These are phyloP conservation scores for Mollisiaceae sp. DNA, from an alignment of 2,329 filamentous ascomycete genomes.

Conservation along the genomic window DNA sequence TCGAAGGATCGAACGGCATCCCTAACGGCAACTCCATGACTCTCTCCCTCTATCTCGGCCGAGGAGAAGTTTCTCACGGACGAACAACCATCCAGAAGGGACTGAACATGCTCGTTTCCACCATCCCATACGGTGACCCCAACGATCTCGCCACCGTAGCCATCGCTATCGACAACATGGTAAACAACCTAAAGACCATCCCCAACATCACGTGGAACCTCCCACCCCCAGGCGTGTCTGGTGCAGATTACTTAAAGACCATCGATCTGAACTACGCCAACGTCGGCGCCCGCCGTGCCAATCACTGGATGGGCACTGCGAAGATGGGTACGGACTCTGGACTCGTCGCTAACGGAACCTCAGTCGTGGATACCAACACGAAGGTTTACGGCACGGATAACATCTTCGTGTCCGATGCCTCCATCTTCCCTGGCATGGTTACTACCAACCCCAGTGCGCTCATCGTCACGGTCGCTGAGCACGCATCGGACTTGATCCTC, in stretches of 20 bases:
- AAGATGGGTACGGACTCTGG: slow-evolving; percentile 45
- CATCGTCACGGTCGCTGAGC: slow-evolving; percentile 67
- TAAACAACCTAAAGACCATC: slow-evolving; percentile 57
- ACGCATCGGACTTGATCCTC: slow-evolving; percentile 21
- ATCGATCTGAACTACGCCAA: slow-evolving; percentile 41
- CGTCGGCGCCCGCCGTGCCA: slow-evolving; percentile 34
- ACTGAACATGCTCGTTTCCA: slow-evolving; percentile 64
- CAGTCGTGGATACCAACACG: slow-evolving; percentile 67
- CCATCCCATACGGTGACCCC: slow-evolving; percentile 56
- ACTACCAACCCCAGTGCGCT: slow-evolving; percentile 71
- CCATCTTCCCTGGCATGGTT: slow-evolving; percentile 71
- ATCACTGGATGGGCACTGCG: slow-evolving; percentile 45
- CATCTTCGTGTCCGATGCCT: slow-evolving; percentile 70
- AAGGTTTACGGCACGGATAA: slow-evolving; percentile 72
- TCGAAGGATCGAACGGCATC: slow-evolving; percentile 51
- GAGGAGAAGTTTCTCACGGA: slow-evolving; percentile 64
- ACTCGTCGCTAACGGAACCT: slow-evolving; percentile 53
- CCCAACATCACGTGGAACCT: slow-evolving; percentile 57
- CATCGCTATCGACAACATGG: slow-evolving; percentile 64
- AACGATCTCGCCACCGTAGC: slow-evolving; percentile 67
- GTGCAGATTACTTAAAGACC: slow-evolving; percentile 60
- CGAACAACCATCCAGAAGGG: slow-evolving; percentile 62
- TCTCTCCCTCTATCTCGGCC: slow-evolving; percentile 66
- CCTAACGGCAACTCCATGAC: slow-evolving; percentile 39
- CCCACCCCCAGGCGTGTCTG: slow-evolving; percentile 56